A percentile compares a stretch with the other conserved stretches of the same genome.
phyloP scores from a whole-genome alignment of 306 rosid genomes.

The Rosa rugosa region DNA sequence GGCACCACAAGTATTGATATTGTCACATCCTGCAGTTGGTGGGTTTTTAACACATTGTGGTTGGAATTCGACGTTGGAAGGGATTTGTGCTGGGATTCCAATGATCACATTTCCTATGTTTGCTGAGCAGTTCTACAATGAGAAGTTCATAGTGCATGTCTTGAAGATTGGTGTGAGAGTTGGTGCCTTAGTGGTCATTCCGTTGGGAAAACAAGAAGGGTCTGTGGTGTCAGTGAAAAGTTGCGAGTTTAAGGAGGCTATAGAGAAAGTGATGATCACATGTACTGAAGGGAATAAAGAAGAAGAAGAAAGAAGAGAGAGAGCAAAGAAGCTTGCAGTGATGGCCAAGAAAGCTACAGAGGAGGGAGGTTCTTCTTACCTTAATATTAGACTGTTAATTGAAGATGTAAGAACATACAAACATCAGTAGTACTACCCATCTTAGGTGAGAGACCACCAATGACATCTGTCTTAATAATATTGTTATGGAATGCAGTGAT shows the following conservation, averaged over 20 bases:
- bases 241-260: background rate
- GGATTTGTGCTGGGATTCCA: conserved; percentile 48
- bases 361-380: conserved; percentile 54
- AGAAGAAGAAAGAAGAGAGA: background rate
- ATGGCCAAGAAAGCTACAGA: conserved; percentile 52
- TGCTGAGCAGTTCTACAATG: conserved; percentile 25
- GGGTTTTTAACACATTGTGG: conserved; percentile 38
- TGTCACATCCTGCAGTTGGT: conserved; percentile 42
- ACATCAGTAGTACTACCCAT: too few species aligned
- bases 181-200: conserved; percentile 24
- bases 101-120: conserved; percentile 53
- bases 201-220: conserved; percentile 25
- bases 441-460: too few species aligned
- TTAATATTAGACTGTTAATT: conserved; percentile 31
- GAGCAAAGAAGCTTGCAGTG: conserved; percentile 22
- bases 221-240: background rate
- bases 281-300: background rate
- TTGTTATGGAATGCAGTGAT: too few species aligned
- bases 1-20: conserved; percentile 48
- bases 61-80: conserved; percentile 41
- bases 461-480: too few species aligned
- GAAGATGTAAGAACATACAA: conserved; percentile 21
- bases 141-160: background rate
- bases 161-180: conserved; percentile 26
- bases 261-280: background rate